Conservation (phyloP, 495 filamentous ascomycete genomes). For the Aspergillus sparsus region DNA sequence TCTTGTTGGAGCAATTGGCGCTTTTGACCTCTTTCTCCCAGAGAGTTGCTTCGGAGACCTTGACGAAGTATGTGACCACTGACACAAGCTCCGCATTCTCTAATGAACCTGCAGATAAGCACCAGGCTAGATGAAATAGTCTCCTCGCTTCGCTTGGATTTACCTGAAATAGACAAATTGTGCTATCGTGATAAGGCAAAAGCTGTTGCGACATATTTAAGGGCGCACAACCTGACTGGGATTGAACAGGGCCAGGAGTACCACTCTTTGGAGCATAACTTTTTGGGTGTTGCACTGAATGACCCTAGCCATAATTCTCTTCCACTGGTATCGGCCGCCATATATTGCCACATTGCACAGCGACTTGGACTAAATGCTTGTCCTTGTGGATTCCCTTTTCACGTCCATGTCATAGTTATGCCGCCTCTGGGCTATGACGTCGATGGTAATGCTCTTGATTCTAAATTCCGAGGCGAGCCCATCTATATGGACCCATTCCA, state of each 20-base stretch:
- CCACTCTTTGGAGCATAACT: conserved; percentile 77
- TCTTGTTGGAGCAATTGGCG: conserved; percentile 73
- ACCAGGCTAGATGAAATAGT: conserved; percentile 64
- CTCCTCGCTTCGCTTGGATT: conserved; percentile 46
- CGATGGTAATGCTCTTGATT: conserved; percentile 57
- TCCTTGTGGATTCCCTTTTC: conserved; percentile 75
- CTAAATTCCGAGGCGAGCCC: conserved; percentile 43
- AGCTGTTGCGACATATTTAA: conserved; percentile 65
- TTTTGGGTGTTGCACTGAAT: conserved; percentile 70
- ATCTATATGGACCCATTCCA: conserved; percentile 88
- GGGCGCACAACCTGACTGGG: conserved; percentile 65
- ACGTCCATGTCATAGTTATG: conserved; percentile 73
- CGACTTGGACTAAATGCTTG: conserved; percentile 68
- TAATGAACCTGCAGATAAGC: conserved; percentile 52
- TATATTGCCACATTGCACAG: conserved; percentile 67
- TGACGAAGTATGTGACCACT: conserved; percentile 58
- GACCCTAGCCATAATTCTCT: conserved; percentile 67
- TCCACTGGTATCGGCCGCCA: conserved; percentile 74
- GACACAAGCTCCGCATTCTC: background rate
- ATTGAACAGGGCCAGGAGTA: conserved; percentile 65
- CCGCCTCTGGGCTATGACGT: conserved; percentile 60
- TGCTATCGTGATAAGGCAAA: conserved; percentile 66
- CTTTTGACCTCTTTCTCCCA: conserved; percentile 86
- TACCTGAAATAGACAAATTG: conserved; percentile 51
- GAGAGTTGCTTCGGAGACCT: conserved; percentile 69